Evolutionary conservation across 371 early-diverging fungal species (phyloP).

Genomic region (Batkoa obscura): DNA sequence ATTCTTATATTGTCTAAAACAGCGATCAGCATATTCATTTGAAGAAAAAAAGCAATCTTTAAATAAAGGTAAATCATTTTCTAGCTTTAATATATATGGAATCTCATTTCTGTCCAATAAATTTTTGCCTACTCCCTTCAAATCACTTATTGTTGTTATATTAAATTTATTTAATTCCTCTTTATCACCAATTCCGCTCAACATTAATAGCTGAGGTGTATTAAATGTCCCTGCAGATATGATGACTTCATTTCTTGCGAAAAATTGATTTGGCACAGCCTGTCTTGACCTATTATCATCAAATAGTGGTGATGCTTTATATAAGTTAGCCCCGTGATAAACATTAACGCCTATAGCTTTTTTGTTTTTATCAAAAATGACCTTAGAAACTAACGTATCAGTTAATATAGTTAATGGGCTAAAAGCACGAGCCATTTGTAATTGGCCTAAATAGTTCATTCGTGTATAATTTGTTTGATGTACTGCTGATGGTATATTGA

Average conservation of each 20-base stretch:
- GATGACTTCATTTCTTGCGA: constrained; percentile 13
- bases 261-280: not conserved
- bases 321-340: not conserved
- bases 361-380: not conserved
- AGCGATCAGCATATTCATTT: not conserved
- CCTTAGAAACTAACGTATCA: not conserved
- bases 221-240: constrained; percentile 12
- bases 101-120: not conserved
- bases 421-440: not conserved
- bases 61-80: no score
- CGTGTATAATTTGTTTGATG: not conserved
- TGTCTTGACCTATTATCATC: not conserved
- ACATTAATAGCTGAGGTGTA: constrained; percentile 13
- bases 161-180: not conserved
- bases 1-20: not conserved
- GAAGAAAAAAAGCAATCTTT: no score
- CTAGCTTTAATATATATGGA: no score
- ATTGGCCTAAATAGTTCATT: not conserved
- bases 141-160: not conserved
- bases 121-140: constrained; percentile 4
- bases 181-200: constrained; percentile 12
- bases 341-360: not conserved
- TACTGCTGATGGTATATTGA: not conserved
- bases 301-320: not conserved
- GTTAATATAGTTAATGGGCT: constrained; percentile 3